Percentiles rank a stretch among this genome's conserved stretches.
Conservation (phyloP, 169 alveolate species). For the Plasmodium gonderi region DNA sequence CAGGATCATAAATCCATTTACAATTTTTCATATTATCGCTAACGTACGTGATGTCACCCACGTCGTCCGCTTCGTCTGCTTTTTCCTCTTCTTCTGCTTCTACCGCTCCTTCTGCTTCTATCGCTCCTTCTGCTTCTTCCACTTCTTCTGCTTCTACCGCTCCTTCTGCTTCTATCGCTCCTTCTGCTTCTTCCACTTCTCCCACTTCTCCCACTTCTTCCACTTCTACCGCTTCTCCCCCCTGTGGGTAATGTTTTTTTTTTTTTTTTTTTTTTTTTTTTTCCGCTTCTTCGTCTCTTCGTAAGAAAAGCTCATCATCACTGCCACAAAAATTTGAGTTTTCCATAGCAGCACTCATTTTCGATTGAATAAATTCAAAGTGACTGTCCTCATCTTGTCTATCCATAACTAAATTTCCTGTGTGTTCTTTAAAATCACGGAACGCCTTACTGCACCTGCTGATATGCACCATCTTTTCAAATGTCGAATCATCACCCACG, state of each 20-base stretch:
- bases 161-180: neutral
- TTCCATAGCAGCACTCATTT: neutral
- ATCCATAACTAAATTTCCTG: no score
- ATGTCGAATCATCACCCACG: neutral
- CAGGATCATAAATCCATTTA: neutral
- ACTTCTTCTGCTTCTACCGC: neutral
- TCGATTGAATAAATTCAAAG: neutral
- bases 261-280: neutral
- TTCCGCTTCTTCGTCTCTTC: neutral
- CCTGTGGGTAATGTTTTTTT: neutral
- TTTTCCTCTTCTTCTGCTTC: neutral
- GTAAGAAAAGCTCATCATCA: neutral
- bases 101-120: neutral
- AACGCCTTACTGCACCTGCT: neutral
- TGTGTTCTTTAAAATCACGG: no score
- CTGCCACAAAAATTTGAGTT: neutral
- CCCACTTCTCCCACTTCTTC: neutral
- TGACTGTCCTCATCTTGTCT: neutral
- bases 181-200: neutral
- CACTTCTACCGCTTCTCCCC: neutral
- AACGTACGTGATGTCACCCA: no score
- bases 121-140: neutral
- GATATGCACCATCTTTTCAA: neutral
- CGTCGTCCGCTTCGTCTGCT: neutral
- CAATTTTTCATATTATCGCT: neutral